Conservation (phyloP, 352 stramenopile genomes). For the Phytophthora pini region DNA sequence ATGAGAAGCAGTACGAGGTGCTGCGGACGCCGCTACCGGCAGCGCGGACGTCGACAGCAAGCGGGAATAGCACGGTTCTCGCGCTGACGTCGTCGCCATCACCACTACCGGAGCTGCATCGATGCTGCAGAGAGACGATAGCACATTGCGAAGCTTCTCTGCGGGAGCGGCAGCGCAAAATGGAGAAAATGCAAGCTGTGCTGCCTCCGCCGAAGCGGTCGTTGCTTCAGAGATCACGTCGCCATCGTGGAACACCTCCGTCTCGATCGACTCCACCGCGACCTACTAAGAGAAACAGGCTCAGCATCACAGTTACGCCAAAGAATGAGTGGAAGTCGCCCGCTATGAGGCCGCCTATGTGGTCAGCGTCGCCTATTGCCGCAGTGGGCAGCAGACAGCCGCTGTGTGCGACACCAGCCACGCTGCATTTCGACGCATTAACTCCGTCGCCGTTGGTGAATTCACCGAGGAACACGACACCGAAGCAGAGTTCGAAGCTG, state of each 20-base stretch:
- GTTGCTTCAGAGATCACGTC: constrained; percentile 5
- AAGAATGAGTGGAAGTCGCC: constrained; percentile 23
- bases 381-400: constrained; percentile 17
- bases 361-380: constrained; percentile 39
- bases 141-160: constrained; percentile 44
- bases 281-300: constrained; percentile 21
- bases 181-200: constrained; percentile 43
- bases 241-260: constrained; percentile 14
- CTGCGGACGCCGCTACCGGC: constrained; percentile 44
- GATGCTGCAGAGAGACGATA: constrained; percentile 49
- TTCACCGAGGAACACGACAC: constrained; percentile 14
- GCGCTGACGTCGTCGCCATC: constrained; percentile 12
- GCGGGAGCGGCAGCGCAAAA: constrained; percentile 48
- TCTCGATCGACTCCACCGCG: constrained; percentile 23
- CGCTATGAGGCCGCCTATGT: constrained; percentile 22
- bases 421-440: constrained; percentile 18
- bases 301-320: constrained; percentile 2
- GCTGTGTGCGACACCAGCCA: constrained; percentile 16
- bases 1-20: constrained; percentile 54
- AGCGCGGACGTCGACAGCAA: constrained; percentile 1
- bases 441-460: constrained; percentile 24
- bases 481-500: constrained; percentile 22
- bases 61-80: background rate
- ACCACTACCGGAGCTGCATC: constrained; percentile 40
- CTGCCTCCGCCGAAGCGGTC: constrained; percentile 15